phyloP scores from a whole-genome alignment of 23 red algal genomes.

The Chondrus crispus region DNA sequence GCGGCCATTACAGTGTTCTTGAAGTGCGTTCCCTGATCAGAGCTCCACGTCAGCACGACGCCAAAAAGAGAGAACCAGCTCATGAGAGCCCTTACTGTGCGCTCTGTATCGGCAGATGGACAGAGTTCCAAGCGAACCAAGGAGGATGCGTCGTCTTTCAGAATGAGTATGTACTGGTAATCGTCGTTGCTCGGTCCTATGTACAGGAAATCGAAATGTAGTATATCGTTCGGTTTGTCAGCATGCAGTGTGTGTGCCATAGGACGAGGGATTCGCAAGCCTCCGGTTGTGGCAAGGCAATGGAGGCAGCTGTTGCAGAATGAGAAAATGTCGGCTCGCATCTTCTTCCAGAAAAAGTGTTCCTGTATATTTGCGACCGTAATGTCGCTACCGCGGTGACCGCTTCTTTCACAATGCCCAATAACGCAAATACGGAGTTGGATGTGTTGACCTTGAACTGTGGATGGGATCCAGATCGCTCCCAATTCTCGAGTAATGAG shows the following conservation, averaged over 20 bases:
- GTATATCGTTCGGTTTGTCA: neutral
- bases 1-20: neutral
- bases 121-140: neutral
- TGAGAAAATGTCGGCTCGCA: neutral
- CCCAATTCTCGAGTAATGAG: neutral
- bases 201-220: neutral
- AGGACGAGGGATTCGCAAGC: neutral
- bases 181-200: neutral
- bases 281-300: neutral
- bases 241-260: neutral
- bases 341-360: neutral
- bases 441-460: neutral
- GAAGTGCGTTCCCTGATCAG: neutral
- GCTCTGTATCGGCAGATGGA: neutral
- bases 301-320: neutral
- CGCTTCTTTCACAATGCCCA: neutral
- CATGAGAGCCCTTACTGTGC: neutral
- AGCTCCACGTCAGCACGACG: neutral
- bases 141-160: neutral
- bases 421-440: neutral
- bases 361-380: neutral
- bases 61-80: neutral
- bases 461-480: neutral
- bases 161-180: neutral
- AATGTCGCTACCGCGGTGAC: neutral